These are phyloP conservation scores for Aspergillus pseudoglaucus DNA, from an alignment of 2,329 filamentous ascomycete genomes.

Conservation along the genomic window DNA sequence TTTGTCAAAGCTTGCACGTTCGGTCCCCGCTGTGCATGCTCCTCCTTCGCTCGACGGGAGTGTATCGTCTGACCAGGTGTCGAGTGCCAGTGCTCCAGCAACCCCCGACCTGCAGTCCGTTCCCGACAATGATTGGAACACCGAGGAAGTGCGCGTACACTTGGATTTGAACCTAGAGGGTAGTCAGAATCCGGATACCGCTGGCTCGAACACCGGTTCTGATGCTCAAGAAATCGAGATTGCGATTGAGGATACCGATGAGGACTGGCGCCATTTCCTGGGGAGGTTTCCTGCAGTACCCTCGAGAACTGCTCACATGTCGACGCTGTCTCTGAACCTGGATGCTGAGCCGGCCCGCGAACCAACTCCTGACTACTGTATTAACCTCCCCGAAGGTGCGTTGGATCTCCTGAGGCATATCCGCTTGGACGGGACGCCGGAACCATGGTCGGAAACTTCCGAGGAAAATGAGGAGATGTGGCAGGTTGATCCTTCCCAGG, in stretches of 20 bases:
- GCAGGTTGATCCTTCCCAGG: slow-evolving; percentile 49
- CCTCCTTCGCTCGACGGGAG: slow-evolving; percentile 88
- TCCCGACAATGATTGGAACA: slow-evolving; percentile 57
- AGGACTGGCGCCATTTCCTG: slow-evolving; percentile 55
- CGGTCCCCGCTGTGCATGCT: slow-evolving; percentile 67
- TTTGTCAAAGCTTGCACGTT: slow-evolving; percentile 63
- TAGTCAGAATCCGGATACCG: slow-evolving; percentile 18
- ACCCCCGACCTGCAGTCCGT: slow-evolving; percentile 65
- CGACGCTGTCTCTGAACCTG: slow-evolving; percentile 12
- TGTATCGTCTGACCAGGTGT: slow-evolving; percentile 79
- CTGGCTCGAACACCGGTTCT: slow-evolving; percentile 16
- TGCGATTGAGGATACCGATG: slow-evolving; percentile 32
- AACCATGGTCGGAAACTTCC: slow-evolving; percentile 34
- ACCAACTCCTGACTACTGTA: slow-evolving; percentile 44
- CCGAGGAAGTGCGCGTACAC: slow-evolving; percentile 27
- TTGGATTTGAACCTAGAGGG: slow-evolving; percentile 22
- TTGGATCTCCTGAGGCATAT: slow-evolving; percentile 74
- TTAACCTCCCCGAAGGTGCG: slow-evolving; percentile 71
- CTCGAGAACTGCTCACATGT: slow-evolving; percentile 9
- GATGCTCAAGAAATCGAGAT: slow-evolving; percentile 29
- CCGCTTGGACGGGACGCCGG: slow-evolving; percentile 46
- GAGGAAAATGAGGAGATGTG: slow-evolving; percentile 57
- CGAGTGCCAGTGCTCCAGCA: slow-evolving; percentile 72
- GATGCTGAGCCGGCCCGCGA: slow-evolving; percentile 15
- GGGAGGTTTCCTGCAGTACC: slow-evolving; percentile 37